Conservation (phyloP, 768 basidiomycete genomes). For the Mycena filopes region DNA sequence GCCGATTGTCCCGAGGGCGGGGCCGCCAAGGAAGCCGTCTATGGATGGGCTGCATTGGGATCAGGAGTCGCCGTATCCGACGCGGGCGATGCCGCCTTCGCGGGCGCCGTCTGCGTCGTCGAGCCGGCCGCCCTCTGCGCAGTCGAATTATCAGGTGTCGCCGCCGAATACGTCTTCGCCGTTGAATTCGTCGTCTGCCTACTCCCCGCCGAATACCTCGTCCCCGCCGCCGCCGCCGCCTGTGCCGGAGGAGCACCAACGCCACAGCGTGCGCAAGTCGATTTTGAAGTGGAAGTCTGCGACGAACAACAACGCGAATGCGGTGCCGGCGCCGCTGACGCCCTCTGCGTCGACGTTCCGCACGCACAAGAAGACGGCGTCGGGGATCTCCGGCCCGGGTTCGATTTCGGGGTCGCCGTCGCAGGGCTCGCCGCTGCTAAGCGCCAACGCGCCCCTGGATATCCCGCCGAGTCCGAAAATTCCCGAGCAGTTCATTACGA, state of each 20-base stretch:
- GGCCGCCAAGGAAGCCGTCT: constrained; percentile 45
- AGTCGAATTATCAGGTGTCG: constrained; percentile 43
- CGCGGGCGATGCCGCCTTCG: constrained; percentile 37
- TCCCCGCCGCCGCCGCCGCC: constrained; percentile 24
- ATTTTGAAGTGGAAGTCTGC: constrained; percentile 76
- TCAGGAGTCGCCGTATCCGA: constrained; percentile 78
- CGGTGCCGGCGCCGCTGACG: constrained; percentile 33
- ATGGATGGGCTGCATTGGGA: constrained; percentile 72
- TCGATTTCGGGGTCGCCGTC: constrained; percentile 37
- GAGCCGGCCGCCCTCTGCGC: constrained; percentile 35
- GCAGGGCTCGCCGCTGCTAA: constrained; percentile 36
- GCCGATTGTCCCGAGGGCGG: constrained; percentile 56
- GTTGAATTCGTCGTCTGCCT: constrained; percentile 35
- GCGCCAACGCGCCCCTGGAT: constrained; percentile 49
- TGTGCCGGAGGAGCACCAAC: constrained; percentile 44
- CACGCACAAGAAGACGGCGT: constrained; percentile 26
- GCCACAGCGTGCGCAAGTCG: constrained; percentile 68
- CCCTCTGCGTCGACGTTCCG: constrained; percentile 31
- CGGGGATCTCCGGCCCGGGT: too few species aligned
- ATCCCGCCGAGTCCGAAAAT: constrained; percentile 74
- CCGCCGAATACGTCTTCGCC: constrained; percentile 35
- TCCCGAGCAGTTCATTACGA: constrained; percentile 57
- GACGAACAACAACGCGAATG: constrained; percentile 37
- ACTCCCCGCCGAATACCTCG: constrained; percentile 23
- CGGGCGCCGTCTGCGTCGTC: constrained; percentile 34